phyloP scores from a whole-genome alignment of 2,329 filamentous ascomycete species.

The Fusarium nelsonii region DNA sequence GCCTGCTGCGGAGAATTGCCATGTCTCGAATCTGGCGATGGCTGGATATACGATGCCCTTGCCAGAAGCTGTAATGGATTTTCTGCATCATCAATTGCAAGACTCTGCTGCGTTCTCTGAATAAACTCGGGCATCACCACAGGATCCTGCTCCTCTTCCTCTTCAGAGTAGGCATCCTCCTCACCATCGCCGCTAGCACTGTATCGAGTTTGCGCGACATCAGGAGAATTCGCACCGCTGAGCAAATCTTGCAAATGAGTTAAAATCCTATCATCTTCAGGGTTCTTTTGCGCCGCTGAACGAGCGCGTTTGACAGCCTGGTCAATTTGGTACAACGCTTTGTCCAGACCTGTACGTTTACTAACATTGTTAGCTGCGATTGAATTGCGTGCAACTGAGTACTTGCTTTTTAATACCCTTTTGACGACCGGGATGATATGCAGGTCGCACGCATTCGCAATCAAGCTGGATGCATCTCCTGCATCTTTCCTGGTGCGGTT shows the following conservation, averaged over 20 bases:
- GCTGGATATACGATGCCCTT: constrained; percentile 75
- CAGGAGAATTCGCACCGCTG: constrained; percentile 45
- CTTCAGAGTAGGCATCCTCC: constrained; percentile 52
- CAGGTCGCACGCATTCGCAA: constrained; percentile 74
- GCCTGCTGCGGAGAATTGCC: constrained; percentile 47
- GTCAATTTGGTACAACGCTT: constrained; percentile 79
- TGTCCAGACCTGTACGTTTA: constrained; percentile 80
- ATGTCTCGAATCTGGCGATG: constrained; percentile 58
- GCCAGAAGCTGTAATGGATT: constrained; percentile 80
- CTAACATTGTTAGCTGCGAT: constrained; percentile 55
- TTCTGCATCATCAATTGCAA: constrained; percentile 78
- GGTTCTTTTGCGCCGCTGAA: constrained; percentile 56
- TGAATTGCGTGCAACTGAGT: background rate
- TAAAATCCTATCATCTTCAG: constrained; percentile 61
- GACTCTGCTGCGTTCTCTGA: constrained; percentile 60
- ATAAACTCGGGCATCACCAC: constrained; percentile 47
- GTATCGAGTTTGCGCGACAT: constrained; percentile 36
- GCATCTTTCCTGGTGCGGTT: constrained; percentile 64
- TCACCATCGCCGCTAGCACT: constrained; percentile 36
- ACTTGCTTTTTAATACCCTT: constrained; percentile 82
- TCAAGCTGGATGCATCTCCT: constrained; percentile 71
- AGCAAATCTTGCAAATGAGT: constrained; percentile 58
- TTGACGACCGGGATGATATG: constrained; percentile 79
- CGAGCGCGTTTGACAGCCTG: constrained; percentile 72
- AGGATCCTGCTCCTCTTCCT: constrained; percentile 47